Conservation (phyloP, 140 eudicot genomes). For the Ambrosia hybrid region DNA sequence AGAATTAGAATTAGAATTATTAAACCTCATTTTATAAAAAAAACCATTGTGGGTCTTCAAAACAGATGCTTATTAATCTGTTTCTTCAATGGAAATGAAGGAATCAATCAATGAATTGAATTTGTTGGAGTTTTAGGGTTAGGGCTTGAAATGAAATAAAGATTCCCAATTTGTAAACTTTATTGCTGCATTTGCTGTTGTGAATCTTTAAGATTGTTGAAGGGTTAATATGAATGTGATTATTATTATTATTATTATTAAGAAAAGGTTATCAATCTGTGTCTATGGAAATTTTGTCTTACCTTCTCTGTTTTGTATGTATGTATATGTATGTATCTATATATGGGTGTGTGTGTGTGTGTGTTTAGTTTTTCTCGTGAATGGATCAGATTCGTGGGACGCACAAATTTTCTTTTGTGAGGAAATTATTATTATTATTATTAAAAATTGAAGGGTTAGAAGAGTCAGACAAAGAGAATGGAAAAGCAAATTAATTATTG, state of each 20-base stretch:
- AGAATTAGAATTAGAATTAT: conserved; percentile 6
- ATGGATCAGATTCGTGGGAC: conserved; percentile 58
- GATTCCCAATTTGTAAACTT: conserved; percentile 4
- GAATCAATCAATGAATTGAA: conserved; percentile 1
- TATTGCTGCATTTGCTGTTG: conserved; percentile 17
- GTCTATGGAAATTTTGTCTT: conserved; percentile 24
- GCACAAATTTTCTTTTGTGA: conserved; percentile 34
- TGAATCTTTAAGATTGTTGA: conserved; percentile 23
- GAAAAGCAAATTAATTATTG: not conserved
- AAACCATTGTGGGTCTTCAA: conserved; percentile 34
- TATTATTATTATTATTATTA: too few relatives aligned
- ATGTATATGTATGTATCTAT: not conserved
- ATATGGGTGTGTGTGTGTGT: conserved; percentile 1
- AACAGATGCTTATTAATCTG: conserved; percentile 33
- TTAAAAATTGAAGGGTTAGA: conserved; percentile 3
- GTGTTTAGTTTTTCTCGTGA: conserved; percentile 24
- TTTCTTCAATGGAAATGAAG: conserved; percentile 34
- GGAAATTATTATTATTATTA: not conserved
- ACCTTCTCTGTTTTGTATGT: conserved; percentile 15
- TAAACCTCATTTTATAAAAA: conserved; percentile 44
- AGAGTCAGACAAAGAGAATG: conserved; percentile 28
- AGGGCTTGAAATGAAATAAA: conserved; percentile 25
- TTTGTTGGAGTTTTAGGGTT: conserved; percentile 33
- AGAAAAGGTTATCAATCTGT: too few relatives aligned
- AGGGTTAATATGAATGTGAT: not conserved